Base-by-base conservation (phyloP, 2,329 filamentous ascomycete genomes). In the Aspergillus ochraceoroseus region DNA sequence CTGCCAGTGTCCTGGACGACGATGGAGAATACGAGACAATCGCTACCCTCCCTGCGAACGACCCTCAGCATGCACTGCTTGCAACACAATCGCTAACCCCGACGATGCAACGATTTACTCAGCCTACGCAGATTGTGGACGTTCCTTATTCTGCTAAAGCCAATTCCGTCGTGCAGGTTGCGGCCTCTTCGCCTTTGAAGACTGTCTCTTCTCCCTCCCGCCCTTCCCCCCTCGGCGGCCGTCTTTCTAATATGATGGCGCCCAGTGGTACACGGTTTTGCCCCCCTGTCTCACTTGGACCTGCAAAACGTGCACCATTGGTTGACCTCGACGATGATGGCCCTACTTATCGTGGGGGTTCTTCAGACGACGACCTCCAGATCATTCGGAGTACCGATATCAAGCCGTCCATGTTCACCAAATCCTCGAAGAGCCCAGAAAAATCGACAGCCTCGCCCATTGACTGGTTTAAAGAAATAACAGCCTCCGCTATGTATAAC, bases 151-250 rank as follows among this genome's bases (percentile, higher is more conserved):
- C 59, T 32, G 53, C 55, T 1, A 55, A 51, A 42, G 46, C 55
- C 39, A 52, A 61, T 33, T 61, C 72, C 25, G 59, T 75, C 35
- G 70, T 95, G 41, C 89, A 95, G 62, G 89, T 95, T 2, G 82
- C 83, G 19, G 86, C 87, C n/a, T 95, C 89, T 2, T 95, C 90
- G 1, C 89, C 88, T 2, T 74, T 82, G 42, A 75, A 76, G 44
- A 64, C 70, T n/a, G 61, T 67, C 9, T 57, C 62, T 15, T 62
- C 69, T 23, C 62, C 67, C n/a, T 61, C 65, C 23, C 61, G 59
- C 38, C 57, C 53, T 44, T 49, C 40, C 31, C 53, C 57, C 53
- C 54, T 58, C 52, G 59, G 61, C 54, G 70, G 69, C 30, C 62
- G 71, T 20, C 56, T 83, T 29, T 77, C 75, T 14, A 80, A 72